A percentile compares a stretch with the other conserved stretches of the same genome.
Evolutionary conservation across 169 alveolate species (phyloP).

Genomic region (Cryptosporidium sp.): DNA sequence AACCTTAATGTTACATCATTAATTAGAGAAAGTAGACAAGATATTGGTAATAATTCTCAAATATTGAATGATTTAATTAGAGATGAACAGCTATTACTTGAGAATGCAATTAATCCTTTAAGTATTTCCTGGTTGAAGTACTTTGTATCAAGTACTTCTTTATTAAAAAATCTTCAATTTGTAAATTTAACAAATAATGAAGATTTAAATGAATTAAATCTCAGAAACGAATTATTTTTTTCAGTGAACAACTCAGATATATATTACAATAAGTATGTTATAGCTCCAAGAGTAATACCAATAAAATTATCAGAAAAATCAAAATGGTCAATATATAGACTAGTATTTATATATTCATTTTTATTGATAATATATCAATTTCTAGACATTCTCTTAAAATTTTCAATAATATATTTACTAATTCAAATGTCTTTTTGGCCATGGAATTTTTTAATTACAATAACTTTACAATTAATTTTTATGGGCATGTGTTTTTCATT

Average conservation of each 20-base stretch:
- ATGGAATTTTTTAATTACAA: constrained; percentile 56
- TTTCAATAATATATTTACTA: constrained; percentile 12
- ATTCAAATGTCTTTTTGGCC: constrained; percentile 65
- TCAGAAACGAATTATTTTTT: constrained; percentile 19
- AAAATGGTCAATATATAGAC: background rate
- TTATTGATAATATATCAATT: constrained; percentile 27
- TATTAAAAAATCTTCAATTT: constrained; percentile 18
- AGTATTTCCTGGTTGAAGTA: constrained; percentile 25
- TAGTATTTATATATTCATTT: constrained; percentile 8
- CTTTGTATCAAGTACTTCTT: background rate
- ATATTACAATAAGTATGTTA: background rate
- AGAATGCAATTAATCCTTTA: constrained; percentile 23
- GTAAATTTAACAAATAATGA: constrained; percentile 31
- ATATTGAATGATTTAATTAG: background rate
- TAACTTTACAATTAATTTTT: constrained; percentile 18
- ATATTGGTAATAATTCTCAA: background rate
- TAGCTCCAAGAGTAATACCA: constrained; percentile 64
- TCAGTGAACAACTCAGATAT: background rate
- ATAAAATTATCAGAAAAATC: background rate
- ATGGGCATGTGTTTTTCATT: constrained; percentile 55
- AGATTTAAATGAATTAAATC: constrained; percentile 14
- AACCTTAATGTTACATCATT: constrained; percentile 12
- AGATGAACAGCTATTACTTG: background rate
- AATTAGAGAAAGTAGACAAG: constrained; percentile 23
- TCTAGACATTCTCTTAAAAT: constrained; percentile 24